Evolutionary conservation across 768 basidiomycete genomes (phyloP).

Genomic region (Suillus fuscotomentosus): DNA sequence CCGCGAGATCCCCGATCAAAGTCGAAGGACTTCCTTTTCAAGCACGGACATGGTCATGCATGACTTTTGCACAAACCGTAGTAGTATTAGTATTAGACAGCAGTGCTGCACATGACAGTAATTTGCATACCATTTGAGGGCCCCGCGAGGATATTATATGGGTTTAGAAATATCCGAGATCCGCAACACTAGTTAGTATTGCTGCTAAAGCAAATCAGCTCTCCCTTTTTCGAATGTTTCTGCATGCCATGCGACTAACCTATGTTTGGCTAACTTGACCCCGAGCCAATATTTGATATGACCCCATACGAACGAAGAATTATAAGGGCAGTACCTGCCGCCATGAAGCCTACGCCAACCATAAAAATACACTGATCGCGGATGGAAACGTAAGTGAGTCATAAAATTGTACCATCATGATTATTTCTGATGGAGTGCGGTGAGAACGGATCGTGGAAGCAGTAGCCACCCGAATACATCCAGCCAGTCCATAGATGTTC

Average conservation of each 20-base stretch:
- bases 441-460: slow-evolving; percentile 3
- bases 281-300: not conserved
- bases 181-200: not conserved
- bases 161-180: not conserved
- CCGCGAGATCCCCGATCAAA: not conserved
- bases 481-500: not conserved
- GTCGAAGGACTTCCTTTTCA: not conserved
- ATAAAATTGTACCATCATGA: not conserved
- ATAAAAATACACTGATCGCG: not conserved
- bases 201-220: not conserved
- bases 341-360: not conserved
- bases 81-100: not conserved
- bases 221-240: too few relatives aligned
- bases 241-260: not conserved
- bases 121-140: not conserved
- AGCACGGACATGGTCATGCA: not conserved
- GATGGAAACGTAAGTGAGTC: not conserved
- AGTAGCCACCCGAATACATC: not conserved
- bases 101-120: not conserved
- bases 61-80: not conserved
- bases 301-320: not conserved
- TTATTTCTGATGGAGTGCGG: not conserved
- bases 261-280: not conserved
- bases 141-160: not conserved
- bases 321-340: not conserved